Evolutionary conservation across 306 rosid species (phyloP).

Genomic region (Cajanus cajan): DNA sequence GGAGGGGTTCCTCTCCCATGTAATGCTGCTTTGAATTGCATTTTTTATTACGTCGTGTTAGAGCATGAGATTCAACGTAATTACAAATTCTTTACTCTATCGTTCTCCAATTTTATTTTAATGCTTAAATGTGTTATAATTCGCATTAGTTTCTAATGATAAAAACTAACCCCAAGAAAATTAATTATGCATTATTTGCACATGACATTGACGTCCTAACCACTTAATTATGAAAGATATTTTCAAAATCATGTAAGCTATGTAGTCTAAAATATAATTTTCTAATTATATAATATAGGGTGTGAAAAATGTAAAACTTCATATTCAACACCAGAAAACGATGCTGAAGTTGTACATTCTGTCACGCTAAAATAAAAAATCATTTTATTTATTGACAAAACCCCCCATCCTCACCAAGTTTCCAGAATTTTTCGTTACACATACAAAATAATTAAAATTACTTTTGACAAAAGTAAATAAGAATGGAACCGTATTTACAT

Average conservation of each 20-base stretch:
- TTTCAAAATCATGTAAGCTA: slow-evolving; percentile 5
- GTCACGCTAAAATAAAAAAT: slow-evolving; percentile 30
- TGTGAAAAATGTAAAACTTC: slow-evolving; percentile 8
- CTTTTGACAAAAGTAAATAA: not conserved
- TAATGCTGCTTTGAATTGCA: not conserved
- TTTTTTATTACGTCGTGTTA: not conserved
- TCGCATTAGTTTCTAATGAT: slow-evolving; percentile 16
- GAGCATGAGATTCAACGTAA: not conserved
- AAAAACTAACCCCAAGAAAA: slow-evolving; percentile 1
- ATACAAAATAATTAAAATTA: not conserved
- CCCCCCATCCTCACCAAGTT: not conserved
- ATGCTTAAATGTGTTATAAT: not conserved
- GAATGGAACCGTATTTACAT: not conserved
- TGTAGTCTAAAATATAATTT: not conserved
- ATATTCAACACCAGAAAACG: not conserved
- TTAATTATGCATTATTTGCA: not conserved
- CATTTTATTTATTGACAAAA: slow-evolving; percentile 21
- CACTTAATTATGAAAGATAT: not conserved
- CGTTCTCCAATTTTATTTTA: not conserved
- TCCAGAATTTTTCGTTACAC: not conserved
- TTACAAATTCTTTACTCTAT: not conserved
- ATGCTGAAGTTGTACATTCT: not conserved
- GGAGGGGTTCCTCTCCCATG: not conserved
- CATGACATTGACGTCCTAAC: slow-evolving; percentile 12
- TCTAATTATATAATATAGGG: not conserved